Evolutionary conservation across 2,329 filamentous ascomycete species (phyloP).

Genomic region (Colletotrichum sp.): DNA sequence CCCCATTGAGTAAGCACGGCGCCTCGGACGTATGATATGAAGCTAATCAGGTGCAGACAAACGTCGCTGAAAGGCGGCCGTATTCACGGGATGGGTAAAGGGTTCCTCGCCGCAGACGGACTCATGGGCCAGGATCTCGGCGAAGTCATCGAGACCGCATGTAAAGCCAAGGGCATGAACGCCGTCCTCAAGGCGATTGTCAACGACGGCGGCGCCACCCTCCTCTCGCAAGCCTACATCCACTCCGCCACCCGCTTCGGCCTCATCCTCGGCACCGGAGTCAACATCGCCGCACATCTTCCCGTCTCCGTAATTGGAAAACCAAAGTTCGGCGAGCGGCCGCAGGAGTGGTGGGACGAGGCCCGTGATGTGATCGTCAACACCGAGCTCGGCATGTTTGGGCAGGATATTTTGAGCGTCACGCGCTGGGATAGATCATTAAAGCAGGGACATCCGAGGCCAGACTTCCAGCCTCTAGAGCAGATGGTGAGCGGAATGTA

Average conservation of each 20-base stretch:
- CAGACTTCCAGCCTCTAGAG: constrained; percentile 67
- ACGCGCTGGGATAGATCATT: constrained; percentile 66
- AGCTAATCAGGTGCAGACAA: constrained; percentile 53
- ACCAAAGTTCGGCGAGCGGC: constrained; percentile 62
- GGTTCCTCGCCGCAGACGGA: constrained; percentile 63
- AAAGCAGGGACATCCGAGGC: constrained; percentile 56
- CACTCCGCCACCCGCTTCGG: constrained; percentile 65
- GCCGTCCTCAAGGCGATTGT: constrained; percentile 66
- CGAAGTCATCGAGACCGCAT: constrained; percentile 61
- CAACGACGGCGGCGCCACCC: constrained; percentile 71
- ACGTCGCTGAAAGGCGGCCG: constrained; percentile 65
- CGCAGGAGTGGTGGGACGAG: constrained; percentile 59
- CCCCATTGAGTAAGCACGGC: constrained; percentile 65
- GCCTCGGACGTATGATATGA: not conserved
- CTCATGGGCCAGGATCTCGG: constrained; percentile 66
- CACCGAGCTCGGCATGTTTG: constrained; percentile 72
- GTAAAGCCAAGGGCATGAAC: constrained; percentile 53
- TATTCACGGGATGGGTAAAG: constrained; percentile 69
- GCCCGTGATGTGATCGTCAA: constrained; percentile 71
- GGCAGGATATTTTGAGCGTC: constrained; percentile 60
- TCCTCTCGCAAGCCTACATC: constrained; percentile 68
- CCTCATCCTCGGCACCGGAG: constrained; percentile 71
- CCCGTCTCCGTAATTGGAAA: constrained; percentile 61
- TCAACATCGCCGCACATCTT: constrained; percentile 70
- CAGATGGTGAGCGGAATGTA: constrained; percentile 70